Base-by-base conservation (phyloP, 2,329 filamentous ascomycete genomes). In the Hypoxylon sp. region DNA sequence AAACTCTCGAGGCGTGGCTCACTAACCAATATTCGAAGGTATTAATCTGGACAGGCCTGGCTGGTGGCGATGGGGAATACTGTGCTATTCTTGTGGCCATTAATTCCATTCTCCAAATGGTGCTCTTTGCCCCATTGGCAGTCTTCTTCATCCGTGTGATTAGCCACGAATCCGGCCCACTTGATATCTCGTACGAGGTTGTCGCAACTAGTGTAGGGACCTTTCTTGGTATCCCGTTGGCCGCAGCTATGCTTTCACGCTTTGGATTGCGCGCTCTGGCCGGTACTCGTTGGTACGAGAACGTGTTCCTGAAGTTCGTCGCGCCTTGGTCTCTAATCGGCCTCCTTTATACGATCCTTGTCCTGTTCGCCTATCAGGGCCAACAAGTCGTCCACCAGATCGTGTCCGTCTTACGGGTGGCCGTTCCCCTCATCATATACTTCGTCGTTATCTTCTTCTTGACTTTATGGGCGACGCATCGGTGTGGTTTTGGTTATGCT, bases 291-390 rank as follows among this genome's bases (percentile, higher is more conserved):
- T 91, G 87, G 83, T 97, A 94, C 77, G 85, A 93, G 39, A 77
- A 82, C 2, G 83, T 86, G 2, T 96, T 97, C 77, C 78, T 97
- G n/a, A 87, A 85, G 35, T 90, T 87, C 76, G 83, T 89, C 2
- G 87, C 89, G 0, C 94, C 94, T 0, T 91, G 88, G 85, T 95
- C 92, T 0, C 85, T 97, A 1, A 88, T 97, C 70, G 94, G 94
- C 0, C 85, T 98, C 4, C 82, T 97, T 0, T 97, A 94, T 82
- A 97, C 94, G 0, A 96, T 97, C 72, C 80, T 96, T 5, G 90
- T 97, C 0, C 85, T 97, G 1, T 97, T 97, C 77, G 94, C 92
- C 0, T 92, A 91, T 0, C 94, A 97, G 76, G 93, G 94, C 2
- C 81, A 82, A 22, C 89, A 90, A 54, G 92, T 96, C 1, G 91